Evolutionary conservation across 2,329 filamentous ascomycete genomes (phyloP).

Genomic region (Chaetoscypha palmicola): DNA sequence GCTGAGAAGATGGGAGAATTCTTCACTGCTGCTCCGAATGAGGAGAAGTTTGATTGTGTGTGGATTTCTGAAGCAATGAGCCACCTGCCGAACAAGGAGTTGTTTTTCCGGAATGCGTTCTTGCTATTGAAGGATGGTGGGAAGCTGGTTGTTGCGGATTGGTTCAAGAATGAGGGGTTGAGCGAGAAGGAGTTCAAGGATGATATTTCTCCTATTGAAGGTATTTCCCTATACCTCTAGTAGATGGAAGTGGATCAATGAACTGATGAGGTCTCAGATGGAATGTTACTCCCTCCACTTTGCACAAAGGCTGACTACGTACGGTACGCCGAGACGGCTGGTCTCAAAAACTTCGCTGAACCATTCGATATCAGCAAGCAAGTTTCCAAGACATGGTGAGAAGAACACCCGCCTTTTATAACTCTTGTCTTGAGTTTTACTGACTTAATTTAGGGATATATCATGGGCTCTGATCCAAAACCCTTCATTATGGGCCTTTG

Average conservation of each 20-base stretch:
- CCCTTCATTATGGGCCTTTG: conserved; percentile 54
- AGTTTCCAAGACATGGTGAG: conserved; percentile 53
- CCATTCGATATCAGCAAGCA: conserved; percentile 52
- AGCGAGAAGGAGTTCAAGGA: conserved; percentile 38
- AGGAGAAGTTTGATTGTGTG: conserved; percentile 44
- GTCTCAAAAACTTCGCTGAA: conserved; percentile 38
- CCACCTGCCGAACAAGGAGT: conserved; percentile 51
- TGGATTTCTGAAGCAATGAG: conserved; percentile 58
- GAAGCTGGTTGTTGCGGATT: conserved; percentile 52
- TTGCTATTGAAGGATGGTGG: conserved; percentile 42
- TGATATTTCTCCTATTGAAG: conserved; percentile 54
- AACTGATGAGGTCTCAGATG: conserved; percentile 36
- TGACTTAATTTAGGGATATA: conserved; percentile 45
- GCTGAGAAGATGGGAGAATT: conserved; percentile 52
- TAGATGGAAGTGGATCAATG: too few species aligned
- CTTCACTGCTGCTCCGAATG: conserved; percentile 34
- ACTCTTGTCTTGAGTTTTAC: neutral
- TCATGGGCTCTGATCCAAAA: conserved; percentile 54
- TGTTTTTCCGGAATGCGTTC: conserved; percentile 49
- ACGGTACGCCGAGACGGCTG: conserved; percentile 40
- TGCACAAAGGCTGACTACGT: conserved; percentile 49
- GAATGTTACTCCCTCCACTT: conserved; percentile 53
- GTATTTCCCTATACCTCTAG: conserved; percentile 25
- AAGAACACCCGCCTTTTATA: conserved; percentile 8
- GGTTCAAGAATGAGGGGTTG: conserved; percentile 49